phyloP scores from a whole-genome alignment of 257 asterid species.

The Gentiana dahurica region DNA sequence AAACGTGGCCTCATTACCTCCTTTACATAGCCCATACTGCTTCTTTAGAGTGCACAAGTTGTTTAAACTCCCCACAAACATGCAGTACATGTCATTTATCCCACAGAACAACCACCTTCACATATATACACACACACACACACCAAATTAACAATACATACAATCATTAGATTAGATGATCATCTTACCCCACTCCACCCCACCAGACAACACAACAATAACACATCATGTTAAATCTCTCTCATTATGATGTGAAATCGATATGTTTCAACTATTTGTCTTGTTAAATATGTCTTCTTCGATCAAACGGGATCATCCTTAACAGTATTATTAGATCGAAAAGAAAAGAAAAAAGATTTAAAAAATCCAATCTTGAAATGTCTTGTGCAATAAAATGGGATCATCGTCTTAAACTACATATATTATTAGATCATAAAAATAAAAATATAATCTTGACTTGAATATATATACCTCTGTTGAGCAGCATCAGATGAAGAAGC shows the following conservation, averaged over 20 bases:
- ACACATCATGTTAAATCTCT: no score
- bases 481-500: conserved; percentile 18
- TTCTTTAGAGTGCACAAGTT: conserved; percentile 60
- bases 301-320: no score
- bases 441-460: not conserved
- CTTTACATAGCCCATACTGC: conserved; percentile 77
- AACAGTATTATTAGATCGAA: no score
- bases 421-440: not conserved
- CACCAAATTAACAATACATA: not conserved
- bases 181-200: no score
- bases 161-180: no score
- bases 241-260: no score
- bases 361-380: no score
- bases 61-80: conserved; percentile 58
- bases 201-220: no score
- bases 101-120: conserved; percentile 75
- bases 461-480: conserved; percentile 39
- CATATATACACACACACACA: not conserved
- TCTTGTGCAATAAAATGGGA: not conserved
- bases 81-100: conserved; percentile 72
- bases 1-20: conserved; percentile 58
- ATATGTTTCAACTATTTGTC: no score
- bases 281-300: no score
- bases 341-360: no score
- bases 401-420: not conserved